Conservation (phyloP, 495 filamentous ascomycete genomes). For the Astrothelium macrocarpum region DNA sequence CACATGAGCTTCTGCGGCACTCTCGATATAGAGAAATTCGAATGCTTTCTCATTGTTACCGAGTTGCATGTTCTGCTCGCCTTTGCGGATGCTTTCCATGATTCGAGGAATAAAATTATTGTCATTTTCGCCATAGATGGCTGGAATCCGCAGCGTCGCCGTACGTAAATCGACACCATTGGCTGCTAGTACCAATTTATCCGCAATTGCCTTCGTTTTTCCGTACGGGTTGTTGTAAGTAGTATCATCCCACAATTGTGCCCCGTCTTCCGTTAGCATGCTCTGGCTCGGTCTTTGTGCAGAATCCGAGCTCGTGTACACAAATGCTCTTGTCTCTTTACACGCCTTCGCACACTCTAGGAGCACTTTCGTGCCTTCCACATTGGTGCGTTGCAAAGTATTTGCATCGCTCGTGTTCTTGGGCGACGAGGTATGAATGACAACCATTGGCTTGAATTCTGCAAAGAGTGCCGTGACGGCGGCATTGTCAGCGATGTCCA, state of each 20-base stretch:
- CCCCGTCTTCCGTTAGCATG: conserved; percentile 19
- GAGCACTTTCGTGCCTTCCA: conserved; percentile 20
- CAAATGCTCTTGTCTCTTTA: conserved; percentile 17
- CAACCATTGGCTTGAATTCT: conserved; percentile 20
- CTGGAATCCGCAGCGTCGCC: conserved; percentile 20
- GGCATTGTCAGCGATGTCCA: conserved; percentile 16
- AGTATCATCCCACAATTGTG: conserved; percentile 14
- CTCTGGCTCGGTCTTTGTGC: conserved; percentile 10
- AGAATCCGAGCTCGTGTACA: conserved; percentile 26
- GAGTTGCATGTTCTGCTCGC: conserved; percentile 24
- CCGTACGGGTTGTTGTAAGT: conserved; percentile 17
- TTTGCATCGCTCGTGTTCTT: neutral
- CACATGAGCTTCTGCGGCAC: conserved; percentile 11
- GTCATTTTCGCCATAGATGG: conserved; percentile 27
- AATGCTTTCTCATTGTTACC: conserved; percentile 25
- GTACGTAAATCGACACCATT: conserved; percentile 19
- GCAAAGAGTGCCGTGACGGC: conserved; percentile 16
- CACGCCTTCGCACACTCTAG: conserved; percentile 16
- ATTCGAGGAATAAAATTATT: conserved; percentile 13
- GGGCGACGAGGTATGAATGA: conserved; percentile 26
- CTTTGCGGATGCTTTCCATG: conserved; percentile 13
- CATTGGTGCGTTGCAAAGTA: conserved; percentile 13
- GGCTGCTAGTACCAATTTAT: conserved; percentile 22
- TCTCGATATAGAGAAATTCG: conserved; percentile 9
- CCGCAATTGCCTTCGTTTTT: conserved; percentile 25